Evolutionary conservation across 2,329 filamentous ascomycete species (phyloP), one percentile per base, ranked within the genome.

Genomic region (Dactylellina leptospora): DNA sequence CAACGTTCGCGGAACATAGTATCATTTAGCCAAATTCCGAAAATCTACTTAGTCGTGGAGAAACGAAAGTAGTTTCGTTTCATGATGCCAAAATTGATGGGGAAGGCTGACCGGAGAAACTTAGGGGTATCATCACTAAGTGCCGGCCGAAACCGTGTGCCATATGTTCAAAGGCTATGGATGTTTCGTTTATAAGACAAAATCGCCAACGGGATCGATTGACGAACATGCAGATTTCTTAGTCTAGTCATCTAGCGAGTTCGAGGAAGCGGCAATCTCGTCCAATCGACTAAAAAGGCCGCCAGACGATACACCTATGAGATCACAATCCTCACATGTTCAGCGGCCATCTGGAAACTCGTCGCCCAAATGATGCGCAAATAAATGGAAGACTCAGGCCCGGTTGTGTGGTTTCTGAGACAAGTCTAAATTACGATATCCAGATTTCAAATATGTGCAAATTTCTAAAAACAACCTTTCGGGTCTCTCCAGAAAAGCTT

Each of bases 401-500:
- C n/a, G n/a, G 30, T 2, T 36, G 30, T 36, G 36, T 40, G 36
- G 36, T 11, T 16, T n/a, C 36, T 11, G 30, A 40, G 36, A 40
- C 4, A n/a, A 16, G 4, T 11, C 36, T 40, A 1, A 5, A n/a
- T n/a, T 40, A 16, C 30, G 30, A 11, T 40, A 11, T 40, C 36
- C 36, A 40, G 18, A 40, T 40, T n/a, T 11, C 13, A 40, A 40
- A 16, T n/a, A 40, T 40, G 18, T n/a, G 9, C 10, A 16, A 18
- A 23, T 13, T 33, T 58, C 40, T 58, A 58, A 47, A 58, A 58
- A 47, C 25, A 33, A 22, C 23, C 23, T 16, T n/a, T n/a, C n/a
- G n/a, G n/a, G n/a, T n/a, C n/a, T n/a, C n/a, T n/a, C 36, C 11
- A 40, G 36, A 28, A 42, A 58, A 58, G 54, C 54, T 58, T 58